A percentile compares a stretch with the other conserved stretches of the same genome.
Evolutionary conservation across 495 filamentous ascomycete genomes (phyloP).

Genomic region (Penicillium lagena): DNA sequence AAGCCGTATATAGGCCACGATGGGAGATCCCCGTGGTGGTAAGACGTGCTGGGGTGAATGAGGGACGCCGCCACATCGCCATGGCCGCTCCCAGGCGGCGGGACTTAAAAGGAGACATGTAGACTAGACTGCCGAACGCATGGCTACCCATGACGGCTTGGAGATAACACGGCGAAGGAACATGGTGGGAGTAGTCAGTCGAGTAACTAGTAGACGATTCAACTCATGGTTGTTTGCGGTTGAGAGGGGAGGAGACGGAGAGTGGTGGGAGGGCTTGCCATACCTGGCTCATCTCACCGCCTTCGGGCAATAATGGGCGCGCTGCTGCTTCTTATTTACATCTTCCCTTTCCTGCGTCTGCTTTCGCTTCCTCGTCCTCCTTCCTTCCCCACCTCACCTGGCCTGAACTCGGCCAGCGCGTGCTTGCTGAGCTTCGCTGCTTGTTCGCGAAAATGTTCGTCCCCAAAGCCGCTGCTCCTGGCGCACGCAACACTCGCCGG

Average conservation of each 20-base stretch:
- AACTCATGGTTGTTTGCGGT: too few relatives aligned
- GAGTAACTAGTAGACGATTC: too few relatives aligned
- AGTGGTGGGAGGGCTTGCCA: too few relatives aligned
- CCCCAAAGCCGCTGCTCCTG: conserved; percentile 31
- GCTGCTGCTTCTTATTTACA: not conserved
- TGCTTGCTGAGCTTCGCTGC: not conserved
- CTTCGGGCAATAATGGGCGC: conserved; percentile 5
- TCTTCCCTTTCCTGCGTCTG: not conserved
- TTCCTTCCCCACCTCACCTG: not conserved
- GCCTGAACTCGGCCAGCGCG: conserved; percentile 5
- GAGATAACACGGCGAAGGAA: too few relatives aligned
- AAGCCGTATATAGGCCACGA: conserved; percentile 55
- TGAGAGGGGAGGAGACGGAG: too few relatives aligned
- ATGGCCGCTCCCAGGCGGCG: too few relatives aligned
- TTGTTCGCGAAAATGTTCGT: conserved; percentile 52
- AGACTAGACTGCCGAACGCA: too few relatives aligned
- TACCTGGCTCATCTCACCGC: conserved; percentile 14
- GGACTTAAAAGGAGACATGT: too few relatives aligned
- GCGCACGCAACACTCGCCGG: conserved; percentile 54
- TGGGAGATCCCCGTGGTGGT: not conserved
- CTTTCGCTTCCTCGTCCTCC: not conserved
- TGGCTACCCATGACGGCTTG: too few relatives aligned
- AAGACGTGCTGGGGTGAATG: too few relatives aligned
- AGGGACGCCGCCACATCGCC: too few relatives aligned
- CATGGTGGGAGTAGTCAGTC: too few relatives aligned